These are phyloP conservation scores for Dendrothele bispora DNA, from an alignment of 768 basidiomycete species.

Conservation along the genomic window DNA sequence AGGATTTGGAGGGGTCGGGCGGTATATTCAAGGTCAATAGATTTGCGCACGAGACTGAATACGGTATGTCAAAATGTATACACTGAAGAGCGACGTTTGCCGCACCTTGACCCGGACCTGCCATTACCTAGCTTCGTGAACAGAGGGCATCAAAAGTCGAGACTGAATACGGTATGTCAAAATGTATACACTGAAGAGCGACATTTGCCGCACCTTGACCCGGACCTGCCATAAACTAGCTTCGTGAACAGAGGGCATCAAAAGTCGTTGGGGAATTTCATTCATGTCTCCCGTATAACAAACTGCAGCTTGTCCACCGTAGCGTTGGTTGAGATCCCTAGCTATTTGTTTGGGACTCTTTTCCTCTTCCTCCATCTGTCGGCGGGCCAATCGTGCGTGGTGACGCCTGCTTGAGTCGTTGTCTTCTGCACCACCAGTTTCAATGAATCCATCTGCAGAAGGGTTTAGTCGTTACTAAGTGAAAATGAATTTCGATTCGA, in stretches of 20 bases:
- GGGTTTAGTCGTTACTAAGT: slow-evolving; percentile 9
- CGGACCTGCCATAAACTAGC: slow-evolving; percentile 94
- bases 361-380: slow-evolving; percentile 70
- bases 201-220: slow-evolving; percentile 77
- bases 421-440: slow-evolving; percentile 62
- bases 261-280: slow-evolving; percentile 85
- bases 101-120: slow-evolving; percentile 89
- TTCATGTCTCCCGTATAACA: slow-evolving; percentile 92
- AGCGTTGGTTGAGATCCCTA: slow-evolving; percentile 75
- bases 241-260: slow-evolving; percentile 97
- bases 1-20: slow-evolving; percentile 81
- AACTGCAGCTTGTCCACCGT: slow-evolving; percentile 59
- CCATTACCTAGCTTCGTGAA: slow-evolving; percentile 95
- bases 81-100: background rate
- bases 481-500: slow-evolving; percentile 25
- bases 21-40: slow-evolving; percentile 79
- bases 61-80: slow-evolving; percentile 54
- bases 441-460: slow-evolving; percentile 69
- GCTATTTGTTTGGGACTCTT: slow-evolving; percentile 85
- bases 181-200: background rate
- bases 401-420: slow-evolving; percentile 60
- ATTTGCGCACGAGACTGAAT: slow-evolving; percentile 92
- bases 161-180: slow-evolving; percentile 49
- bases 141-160: slow-evolving; percentile 91
- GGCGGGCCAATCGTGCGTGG: slow-evolving; percentile 69